Conservation (phyloP, 176 grass and related monocot species). For the Hyparrhenia diplandra region DNA sequence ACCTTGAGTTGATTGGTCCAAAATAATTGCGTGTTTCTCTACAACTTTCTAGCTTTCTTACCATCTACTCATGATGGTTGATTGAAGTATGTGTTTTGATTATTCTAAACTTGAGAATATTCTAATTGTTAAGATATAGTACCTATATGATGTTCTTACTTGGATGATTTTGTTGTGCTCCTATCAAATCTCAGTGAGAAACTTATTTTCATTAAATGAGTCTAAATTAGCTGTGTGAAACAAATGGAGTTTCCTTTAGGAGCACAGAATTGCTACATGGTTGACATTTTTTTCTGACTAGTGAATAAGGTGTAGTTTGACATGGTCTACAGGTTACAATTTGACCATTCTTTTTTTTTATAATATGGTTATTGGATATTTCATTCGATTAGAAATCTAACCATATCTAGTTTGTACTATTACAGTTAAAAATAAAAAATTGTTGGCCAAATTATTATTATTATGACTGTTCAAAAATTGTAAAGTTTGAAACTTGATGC, state of each 20-base stretch:
- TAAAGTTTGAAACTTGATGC: neutral
- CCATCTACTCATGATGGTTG: neutral
- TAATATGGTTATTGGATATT: neutral
- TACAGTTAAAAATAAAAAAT: neutral
- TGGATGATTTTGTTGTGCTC: neutral
- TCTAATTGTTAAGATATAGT: neutral
- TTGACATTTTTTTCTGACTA: neutral
- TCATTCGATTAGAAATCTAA: neutral
- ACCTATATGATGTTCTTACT: neutral
- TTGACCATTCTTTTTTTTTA: neutral
- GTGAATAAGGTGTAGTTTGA: neutral
- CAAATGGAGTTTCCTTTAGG: neutral
- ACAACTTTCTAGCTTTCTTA: neutral
- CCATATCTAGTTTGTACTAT: neutral
- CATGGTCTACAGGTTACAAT: neutral
- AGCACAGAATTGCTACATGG: no score
- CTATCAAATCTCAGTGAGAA: neutral
- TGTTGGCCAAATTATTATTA: neutral
- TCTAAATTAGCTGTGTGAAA: neutral
- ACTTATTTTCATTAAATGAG: neutral
- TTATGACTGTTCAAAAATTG: neutral
- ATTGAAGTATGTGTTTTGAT: neutral
- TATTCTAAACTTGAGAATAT: neutral
- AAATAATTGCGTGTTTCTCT: neutral
- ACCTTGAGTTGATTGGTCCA: neutral